Evolutionary conservation across 2,329 filamentous ascomycete species (phyloP), one percentile per base, ranked within the genome.

Genomic region (Huntiella abstrusa): DNA sequence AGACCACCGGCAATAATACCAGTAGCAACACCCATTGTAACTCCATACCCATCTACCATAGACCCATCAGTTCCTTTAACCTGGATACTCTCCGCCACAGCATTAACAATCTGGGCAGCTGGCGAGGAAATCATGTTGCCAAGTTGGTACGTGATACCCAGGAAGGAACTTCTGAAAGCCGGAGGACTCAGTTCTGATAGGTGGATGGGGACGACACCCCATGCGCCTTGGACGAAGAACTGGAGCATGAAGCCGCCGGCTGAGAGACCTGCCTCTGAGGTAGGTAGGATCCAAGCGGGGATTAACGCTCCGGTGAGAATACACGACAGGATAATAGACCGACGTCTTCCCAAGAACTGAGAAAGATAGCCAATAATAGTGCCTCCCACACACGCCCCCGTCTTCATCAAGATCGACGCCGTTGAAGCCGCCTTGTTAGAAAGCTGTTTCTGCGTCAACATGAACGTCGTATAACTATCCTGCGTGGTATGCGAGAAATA

Each of bases 391-490:
- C 79, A 82, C 38, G 82, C 80, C 19, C 83, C 82, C 1, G 71
- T 75, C 62, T 86, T 86, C 77, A 84, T 85, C 49, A 87, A 61
- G 53, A 87, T 86, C n/a, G 74, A 80, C 12, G 80, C 80, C n/a
- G 80, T 74, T 5, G 71, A 80, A 4, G 81, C 78, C 1, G 67
- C 68, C 1, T 64, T 56, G 54, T 83, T 79, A 46, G 67, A 55
- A 49, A 87, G 67, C 52, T 77, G 74, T 61, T 87, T 86, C 54
- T 83, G 70, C 4, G 69, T 70, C 35, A 79, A 66, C 77, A 87
- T 80, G 58, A 86, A 85, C 3, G 82, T 86, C 0, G 82, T 85
- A 64, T 86, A 87, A 42, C 73, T 80, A 62, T 88, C 83, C 59
- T 88, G 82, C 17, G 75, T 80, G 1, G 80, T 83, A 64, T 88